phyloP scores from a whole-genome alignment of 2,329 filamentous ascomycete genomes.

The Alternaria postmessia region DNA sequence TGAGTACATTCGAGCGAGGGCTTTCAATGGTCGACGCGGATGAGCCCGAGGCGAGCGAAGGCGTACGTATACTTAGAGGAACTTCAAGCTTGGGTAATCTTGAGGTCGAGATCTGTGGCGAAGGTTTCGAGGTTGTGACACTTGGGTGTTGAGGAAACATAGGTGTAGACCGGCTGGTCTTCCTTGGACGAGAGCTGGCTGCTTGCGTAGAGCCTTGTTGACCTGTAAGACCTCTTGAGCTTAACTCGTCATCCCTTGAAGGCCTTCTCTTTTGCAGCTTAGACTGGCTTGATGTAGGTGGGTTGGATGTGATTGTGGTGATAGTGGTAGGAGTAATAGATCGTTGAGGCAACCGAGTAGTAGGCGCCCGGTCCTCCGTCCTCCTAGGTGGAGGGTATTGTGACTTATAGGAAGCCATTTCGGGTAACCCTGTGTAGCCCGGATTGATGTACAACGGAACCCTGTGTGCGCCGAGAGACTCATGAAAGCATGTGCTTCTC shows the following conservation, averaged over 20 bases:
- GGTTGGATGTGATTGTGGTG: constrained; percentile 36
- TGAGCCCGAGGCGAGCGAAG: constrained; percentile 59
- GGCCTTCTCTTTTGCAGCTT: constrained; percentile 49
- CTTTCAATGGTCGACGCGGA: constrained; percentile 58
- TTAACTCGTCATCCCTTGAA: constrained; percentile 42
- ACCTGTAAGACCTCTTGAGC: constrained; percentile 24
- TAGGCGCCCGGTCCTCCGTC: constrained; percentile 42
- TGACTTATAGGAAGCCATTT: constrained; percentile 55
- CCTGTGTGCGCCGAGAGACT: constrained; percentile 48
- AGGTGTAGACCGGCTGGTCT: constrained; percentile 32
- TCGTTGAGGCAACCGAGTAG: constrained; percentile 48
- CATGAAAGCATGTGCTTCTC: constrained; percentile 51
- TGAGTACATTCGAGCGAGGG: constrained; percentile 54
- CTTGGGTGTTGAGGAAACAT: constrained; percentile 27
- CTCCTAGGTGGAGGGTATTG: constrained; percentile 45
- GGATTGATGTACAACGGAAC: constrained; percentile 43
- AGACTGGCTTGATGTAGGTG: constrained; percentile 36
- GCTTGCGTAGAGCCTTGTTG: constrained; percentile 31
- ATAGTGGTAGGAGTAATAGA: constrained; percentile 46
- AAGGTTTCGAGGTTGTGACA: constrained; percentile 31
- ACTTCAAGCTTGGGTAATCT: constrained; percentile 49
- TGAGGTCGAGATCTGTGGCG: constrained; percentile 37
- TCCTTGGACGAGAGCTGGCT: constrained; percentile 33
- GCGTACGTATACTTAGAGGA: constrained; percentile 50
- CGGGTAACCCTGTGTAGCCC: constrained; percentile 48